A percentile compares a stretch with the other conserved stretches of the same genome.
These are phyloP conservation scores for Solanum infundibuliforme DNA, from an alignment of 257 asterid genomes.

Conservation along the genomic window DNA sequence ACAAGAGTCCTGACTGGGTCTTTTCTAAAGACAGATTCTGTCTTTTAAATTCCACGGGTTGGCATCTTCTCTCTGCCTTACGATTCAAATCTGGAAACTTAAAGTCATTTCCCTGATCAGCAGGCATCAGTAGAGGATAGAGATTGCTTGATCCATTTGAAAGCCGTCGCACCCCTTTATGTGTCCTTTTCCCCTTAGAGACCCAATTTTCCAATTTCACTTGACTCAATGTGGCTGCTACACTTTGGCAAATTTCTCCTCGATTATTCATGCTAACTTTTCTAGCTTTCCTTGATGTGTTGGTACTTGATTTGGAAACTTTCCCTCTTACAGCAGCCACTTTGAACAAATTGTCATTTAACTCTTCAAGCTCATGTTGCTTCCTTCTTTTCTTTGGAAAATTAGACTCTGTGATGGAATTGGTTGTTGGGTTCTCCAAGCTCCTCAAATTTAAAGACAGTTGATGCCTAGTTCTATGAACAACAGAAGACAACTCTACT, in stretches of 20 bases:
- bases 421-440: not conserved
- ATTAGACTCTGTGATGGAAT: slow-evolving; percentile 12
- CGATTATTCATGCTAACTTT: slow-evolving; percentile 6
- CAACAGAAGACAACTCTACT: not conserved
- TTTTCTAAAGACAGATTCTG: slow-evolving; percentile 13
- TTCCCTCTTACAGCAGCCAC: slow-evolving; percentile 4
- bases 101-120: slow-evolving; percentile 16
- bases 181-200: slow-evolving; percentile 51
- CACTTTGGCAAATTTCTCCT: slow-evolving; percentile 5
- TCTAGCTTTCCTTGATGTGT: slow-evolving; percentile 15
- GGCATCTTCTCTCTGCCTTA: slow-evolving; percentile 12
- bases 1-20: slow-evolving; percentile 12
- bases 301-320: slow-evolving; percentile 8
- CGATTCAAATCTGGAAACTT: slow-evolving; percentile 12
- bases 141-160: slow-evolving; percentile 18
- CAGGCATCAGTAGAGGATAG: slow-evolving; percentile 5
- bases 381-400: slow-evolving; percentile 17
- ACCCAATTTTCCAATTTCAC: slow-evolving; percentile 30
- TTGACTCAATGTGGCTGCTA: slow-evolving; percentile 4
- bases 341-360: slow-evolving; percentile 7
- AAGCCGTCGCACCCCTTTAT: slow-evolving; percentile 2
- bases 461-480: not conserved
- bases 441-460: slow-evolving; percentile 8
- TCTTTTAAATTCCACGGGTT: slow-evolving; percentile 25
- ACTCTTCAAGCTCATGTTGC: slow-evolving; percentile 1